Evolutionary conservation across 805 yeast genomes (phyloP).

Genomic region (Saturnispora bothae): DNA sequence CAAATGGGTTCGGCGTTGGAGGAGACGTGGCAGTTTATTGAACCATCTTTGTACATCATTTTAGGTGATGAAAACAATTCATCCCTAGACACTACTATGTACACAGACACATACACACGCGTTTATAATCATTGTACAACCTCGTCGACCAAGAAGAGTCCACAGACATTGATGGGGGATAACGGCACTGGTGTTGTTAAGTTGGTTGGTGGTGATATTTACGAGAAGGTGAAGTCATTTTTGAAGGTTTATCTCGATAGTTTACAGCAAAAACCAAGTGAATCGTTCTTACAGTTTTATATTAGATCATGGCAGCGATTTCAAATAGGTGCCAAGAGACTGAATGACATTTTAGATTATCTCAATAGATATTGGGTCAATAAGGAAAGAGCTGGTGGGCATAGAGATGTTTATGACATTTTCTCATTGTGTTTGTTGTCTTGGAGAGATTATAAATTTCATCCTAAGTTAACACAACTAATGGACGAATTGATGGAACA

Average conservation of each 20-base stretch:
- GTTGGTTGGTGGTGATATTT: constrained; percentile 84
- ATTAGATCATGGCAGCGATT: constrained; percentile 83
- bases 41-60: constrained; percentile 63
- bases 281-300: constrained; percentile 69
- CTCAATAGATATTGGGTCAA: constrained; percentile 97
- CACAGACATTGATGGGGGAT: constrained; percentile 13
- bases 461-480: constrained; percentile 46
- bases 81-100: constrained; percentile 59
- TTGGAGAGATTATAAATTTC: constrained; percentile 82
- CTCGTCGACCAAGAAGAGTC: constrained; percentile 46
- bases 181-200: constrained; percentile 23
- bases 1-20: constrained; percentile 14
- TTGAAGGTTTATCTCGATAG: constrained; percentile 47
- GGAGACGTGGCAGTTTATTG: constrained; percentile 63
- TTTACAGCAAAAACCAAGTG: constrained; percentile 43
- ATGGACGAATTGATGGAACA: constrained; percentile 65
- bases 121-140: constrained; percentile 88
- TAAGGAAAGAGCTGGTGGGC: constrained; percentile 89
- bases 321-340: constrained; percentile 81
- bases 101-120: constrained; percentile 85
- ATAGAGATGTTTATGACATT: constrained; percentile 82
- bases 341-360: constrained; percentile 90
- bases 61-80: constrained; percentile 56
- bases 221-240: constrained; percentile 58
- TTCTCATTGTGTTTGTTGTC: constrained; percentile 76